phyloP scores from a whole-genome alignment of 257 asterid genomes.

The Ligustrum vulgare region DNA sequence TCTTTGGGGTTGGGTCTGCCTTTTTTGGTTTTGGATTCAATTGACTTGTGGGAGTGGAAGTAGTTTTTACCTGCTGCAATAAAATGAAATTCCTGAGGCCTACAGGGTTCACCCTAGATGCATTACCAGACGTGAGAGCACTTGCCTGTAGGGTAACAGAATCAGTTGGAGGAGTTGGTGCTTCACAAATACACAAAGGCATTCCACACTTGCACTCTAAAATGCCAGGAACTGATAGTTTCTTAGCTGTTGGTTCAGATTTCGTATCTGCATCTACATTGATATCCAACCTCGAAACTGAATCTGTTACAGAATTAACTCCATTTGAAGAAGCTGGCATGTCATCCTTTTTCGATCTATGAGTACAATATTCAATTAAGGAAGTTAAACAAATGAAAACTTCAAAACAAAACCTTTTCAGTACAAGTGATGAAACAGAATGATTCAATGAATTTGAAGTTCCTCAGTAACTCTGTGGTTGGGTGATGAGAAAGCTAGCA shows the following conservation, averaged over 20 bases:
- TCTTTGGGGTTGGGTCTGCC: slow-evolving; percentile 53
- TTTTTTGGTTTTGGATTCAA: slow-evolving; percentile 59
- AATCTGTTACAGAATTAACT: slow-evolving; percentile 53
- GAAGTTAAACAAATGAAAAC: neutral
- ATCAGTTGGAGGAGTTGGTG: slow-evolving; percentile 59
- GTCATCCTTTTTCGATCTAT: slow-evolving; percentile 53
- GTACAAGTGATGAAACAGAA: slow-evolving; percentile 3
- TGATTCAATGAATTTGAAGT: neutral
- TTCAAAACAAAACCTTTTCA: neutral
- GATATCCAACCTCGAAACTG: slow-evolving; percentile 70
- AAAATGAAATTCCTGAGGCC: slow-evolving; percentile 28
- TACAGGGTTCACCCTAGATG: slow-evolving; percentile 18
- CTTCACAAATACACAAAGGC: slow-evolving; percentile 99
- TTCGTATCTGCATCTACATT: slow-evolving; percentile 42
- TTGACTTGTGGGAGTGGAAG: slow-evolving; percentile 29
- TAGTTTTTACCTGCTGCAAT: slow-evolving; percentile 51
- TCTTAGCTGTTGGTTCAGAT: slow-evolving; percentile 40
- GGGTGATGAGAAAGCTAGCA: slow-evolving; percentile 13
- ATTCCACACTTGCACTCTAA: slow-evolving; percentile 93
- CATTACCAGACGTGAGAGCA: slow-evolving; percentile 15
- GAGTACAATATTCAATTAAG: slow-evolving; percentile 17
- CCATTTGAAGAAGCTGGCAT: slow-evolving; percentile 53
- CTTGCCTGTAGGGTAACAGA: slow-evolving; percentile 52
- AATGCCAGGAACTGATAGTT: slow-evolving; percentile 42
- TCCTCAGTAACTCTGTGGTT: neutral